A percentile compares a stretch with the other conserved stretches of the same genome.
Conservation (phyloP, 768 basidiomycete species). For the Xerocomellus chrysenteron region DNA sequence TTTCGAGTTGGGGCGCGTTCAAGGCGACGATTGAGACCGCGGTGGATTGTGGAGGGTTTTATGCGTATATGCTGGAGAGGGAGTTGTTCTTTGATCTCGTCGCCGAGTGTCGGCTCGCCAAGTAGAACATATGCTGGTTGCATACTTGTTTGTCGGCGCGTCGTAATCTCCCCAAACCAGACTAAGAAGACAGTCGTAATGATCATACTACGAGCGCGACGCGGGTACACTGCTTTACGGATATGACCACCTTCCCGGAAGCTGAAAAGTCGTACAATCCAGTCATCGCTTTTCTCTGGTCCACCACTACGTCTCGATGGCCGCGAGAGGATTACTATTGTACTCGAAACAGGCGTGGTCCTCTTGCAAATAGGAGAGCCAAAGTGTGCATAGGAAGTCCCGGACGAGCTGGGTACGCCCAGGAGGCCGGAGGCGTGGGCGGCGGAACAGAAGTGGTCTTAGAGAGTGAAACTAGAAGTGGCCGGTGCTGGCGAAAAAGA, state of each 20-base stretch:
- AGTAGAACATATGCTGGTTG: too few relatives aligned
- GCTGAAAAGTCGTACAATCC: constrained; percentile 69
- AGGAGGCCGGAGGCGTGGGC: constrained; percentile 74
- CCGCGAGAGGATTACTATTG: constrained; percentile 43
- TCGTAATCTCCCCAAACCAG: too few relatives aligned
- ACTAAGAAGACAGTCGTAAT: too few relatives aligned
- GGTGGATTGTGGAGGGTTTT: constrained; percentile 11
- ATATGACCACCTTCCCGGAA: constrained; percentile 50
- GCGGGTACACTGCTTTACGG: too few relatives aligned
- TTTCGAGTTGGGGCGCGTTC: constrained; percentile 19
- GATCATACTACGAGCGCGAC: too few relatives aligned
- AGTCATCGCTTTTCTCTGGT: background rate
- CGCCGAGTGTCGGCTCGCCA: too few relatives aligned
- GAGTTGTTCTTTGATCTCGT: constrained; percentile 2
- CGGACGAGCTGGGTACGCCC: constrained; percentile 47
- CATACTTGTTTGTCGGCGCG: too few relatives aligned
- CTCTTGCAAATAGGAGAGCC: constrained; percentile 84
- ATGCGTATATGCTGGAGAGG: constrained; percentile 9
- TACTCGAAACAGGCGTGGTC: constrained; percentile 78
- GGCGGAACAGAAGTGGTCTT: constrained; percentile 78
- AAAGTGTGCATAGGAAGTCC: constrained; percentile 66
- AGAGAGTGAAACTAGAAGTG: constrained; percentile 75
- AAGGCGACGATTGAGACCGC: constrained; percentile 10
- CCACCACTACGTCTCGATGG: constrained; percentile 75
- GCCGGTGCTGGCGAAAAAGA: constrained; percentile 44